Evolutionary conservation across 345 rosid species (phyloP).

Genomic region (Sonneratia caseolaris): DNA sequence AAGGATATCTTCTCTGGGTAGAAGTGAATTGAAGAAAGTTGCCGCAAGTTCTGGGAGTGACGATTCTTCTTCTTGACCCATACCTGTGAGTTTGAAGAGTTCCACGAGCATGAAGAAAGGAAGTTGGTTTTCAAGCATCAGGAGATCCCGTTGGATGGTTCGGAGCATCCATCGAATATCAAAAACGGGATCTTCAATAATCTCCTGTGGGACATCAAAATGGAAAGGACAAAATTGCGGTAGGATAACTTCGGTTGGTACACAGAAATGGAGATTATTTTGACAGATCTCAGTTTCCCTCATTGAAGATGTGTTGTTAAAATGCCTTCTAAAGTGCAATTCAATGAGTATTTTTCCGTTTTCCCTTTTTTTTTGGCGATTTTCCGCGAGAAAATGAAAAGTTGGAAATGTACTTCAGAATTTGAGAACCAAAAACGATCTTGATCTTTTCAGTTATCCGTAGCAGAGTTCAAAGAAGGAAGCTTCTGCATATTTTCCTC

Average conservation of each 20-base stretch:
- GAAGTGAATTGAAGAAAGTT: conserved; percentile 11
- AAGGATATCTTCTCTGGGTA: conserved; percentile 6
- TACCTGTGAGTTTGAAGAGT: conserved; percentile 3
- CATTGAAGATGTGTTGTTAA: too few relatives aligned
- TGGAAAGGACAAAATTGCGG: neutral
- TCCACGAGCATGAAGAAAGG: conserved; percentile 8
- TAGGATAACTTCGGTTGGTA: neutral
- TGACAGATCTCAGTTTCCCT: too few relatives aligned
- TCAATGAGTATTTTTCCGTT: too few relatives aligned
- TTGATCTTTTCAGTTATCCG: too few relatives aligned
- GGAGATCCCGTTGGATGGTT: conserved; percentile 12
- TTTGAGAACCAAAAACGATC: too few relatives aligned
- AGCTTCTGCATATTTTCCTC: too few relatives aligned
- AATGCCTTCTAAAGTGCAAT: too few relatives aligned
- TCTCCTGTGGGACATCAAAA: neutral
- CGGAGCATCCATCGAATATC: conserved; percentile 11
- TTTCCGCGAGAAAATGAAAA: too few relatives aligned
- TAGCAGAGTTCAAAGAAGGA: too few relatives aligned
- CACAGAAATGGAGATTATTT: neutral
- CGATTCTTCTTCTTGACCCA: neutral
- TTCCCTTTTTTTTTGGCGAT: too few relatives aligned
- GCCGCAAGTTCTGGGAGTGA: conserved; percentile 3
- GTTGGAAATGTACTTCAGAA: too few relatives aligned
- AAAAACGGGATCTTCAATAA: conserved; percentile 13
- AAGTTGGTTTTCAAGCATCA: conserved; percentile 17